phyloP scores from a whole-genome alignment of 306 rosid species.

The Luffa aegyptiaca region DNA sequence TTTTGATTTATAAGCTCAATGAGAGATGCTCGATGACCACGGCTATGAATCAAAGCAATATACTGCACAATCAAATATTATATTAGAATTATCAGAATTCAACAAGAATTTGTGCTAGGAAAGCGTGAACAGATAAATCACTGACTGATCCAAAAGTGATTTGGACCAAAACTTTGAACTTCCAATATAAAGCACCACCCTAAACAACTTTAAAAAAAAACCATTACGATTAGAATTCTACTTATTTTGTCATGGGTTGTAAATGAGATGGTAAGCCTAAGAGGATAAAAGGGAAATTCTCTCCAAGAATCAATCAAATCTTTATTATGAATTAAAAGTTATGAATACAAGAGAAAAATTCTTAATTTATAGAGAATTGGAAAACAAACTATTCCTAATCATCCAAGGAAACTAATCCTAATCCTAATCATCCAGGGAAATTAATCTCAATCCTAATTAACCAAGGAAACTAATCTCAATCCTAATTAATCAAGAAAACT shows the following conservation, averaged over 20 bases:
- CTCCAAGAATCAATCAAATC: too few species aligned
- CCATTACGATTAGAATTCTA: neutral
- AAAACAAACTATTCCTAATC: too few species aligned
- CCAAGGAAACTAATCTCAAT: too few species aligned
- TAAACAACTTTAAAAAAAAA: neutral
- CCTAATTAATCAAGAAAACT: too few species aligned
- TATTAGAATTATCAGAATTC: conserved; percentile 14
- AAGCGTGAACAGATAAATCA: neutral
- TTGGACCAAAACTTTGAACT: conserved; percentile 1
- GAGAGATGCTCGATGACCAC: conserved; percentile 50
- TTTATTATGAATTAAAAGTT: too few species aligned
- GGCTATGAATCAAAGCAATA: conserved; percentile 59
- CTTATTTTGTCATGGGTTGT: neutral
- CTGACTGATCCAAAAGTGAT: neutral
- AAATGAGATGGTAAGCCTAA: neutral
- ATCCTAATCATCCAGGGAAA: too few species aligned
- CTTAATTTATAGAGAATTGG: too few species aligned
- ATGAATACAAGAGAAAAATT: too few species aligned
- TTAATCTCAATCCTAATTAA: too few species aligned
- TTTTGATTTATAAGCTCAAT: conserved; percentile 89
- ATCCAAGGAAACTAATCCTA: too few species aligned
- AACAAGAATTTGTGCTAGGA: neutral
- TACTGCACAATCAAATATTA: conserved; percentile 56
- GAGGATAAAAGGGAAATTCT: too few species aligned
- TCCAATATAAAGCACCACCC: conserved; percentile 9